phyloP scores from a whole-genome alignment of 2,329 filamentous ascomycete species.

The Aspergillus ibericus region DNA sequence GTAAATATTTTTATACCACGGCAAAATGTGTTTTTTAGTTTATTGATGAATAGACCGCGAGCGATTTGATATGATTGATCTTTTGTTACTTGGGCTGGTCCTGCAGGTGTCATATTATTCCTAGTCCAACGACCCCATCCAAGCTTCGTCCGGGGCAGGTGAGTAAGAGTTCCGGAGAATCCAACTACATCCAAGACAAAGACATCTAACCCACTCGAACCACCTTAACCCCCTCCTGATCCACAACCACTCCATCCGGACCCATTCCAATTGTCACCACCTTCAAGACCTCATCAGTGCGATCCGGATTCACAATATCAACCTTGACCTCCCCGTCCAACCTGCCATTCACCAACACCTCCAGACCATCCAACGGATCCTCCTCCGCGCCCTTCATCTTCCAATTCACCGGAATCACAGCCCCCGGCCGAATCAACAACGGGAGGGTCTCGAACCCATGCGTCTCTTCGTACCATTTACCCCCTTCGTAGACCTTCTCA shows the following conservation, averaged over 20 bases:
- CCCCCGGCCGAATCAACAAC: slow-evolving; percentile 55
- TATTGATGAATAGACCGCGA: not conserved
- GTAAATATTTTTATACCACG: not conserved
- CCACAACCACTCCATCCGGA: slow-evolving; percentile 16
- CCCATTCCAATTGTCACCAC: slow-evolving; percentile 19
- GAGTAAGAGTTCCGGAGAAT: not conserved
- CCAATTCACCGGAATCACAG: slow-evolving; percentile 30
- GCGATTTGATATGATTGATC: not conserved
- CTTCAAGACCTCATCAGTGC: slow-evolving; percentile 28
- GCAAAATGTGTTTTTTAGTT: not conserved
- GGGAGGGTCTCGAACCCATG: slow-evolving; percentile 61
- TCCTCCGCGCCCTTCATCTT: slow-evolving; percentile 27
- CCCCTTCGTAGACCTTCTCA: slow-evolving; percentile 37
- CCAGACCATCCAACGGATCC: slow-evolving; percentile 30
- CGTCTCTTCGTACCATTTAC: slow-evolving; percentile 60
- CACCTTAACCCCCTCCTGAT: slow-evolving; percentile 25
- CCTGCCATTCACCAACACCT: slow-evolving; percentile 33
- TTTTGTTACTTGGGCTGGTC: not conserved
- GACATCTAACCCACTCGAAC: slow-evolving; percentile 13
- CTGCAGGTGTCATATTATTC: not conserved
- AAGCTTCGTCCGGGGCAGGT: not conserved
- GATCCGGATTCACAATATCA: slow-evolving; percentile 28
- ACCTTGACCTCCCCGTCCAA: slow-evolving; percentile 20
- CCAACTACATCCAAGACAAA: no score
- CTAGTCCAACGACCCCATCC: not conserved